Base-by-base conservation (phyloP, 495 filamentous ascomycete genomes). In the Clohesyomyces aquaticus region DNA sequence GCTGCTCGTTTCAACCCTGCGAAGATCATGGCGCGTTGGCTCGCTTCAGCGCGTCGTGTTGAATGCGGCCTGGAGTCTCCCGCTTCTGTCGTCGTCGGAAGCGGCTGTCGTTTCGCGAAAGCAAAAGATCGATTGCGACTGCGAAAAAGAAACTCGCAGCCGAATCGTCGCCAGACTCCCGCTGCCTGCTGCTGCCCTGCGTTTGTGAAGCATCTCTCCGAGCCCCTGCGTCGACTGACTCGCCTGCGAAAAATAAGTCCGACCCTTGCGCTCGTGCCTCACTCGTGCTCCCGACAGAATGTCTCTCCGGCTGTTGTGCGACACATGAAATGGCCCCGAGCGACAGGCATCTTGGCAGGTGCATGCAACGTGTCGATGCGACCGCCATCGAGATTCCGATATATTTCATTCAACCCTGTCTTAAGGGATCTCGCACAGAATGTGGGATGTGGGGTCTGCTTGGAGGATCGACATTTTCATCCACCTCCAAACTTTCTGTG, bases 1-100 rank as follows among this genome's bases (percentile, higher is more conserved):
- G 18, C n/a, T 19, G 49, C 43, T 38, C 32, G 52, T 55, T 49
- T 16, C 51, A 55, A 50, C 59, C 50, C 47, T 51, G 59, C 42
- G 43, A n/a, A 19, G 59, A 63, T 61, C 58, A 23, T 50, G 56
- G 23, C 28, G 25, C 12, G 3, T 18, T 4, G n/a, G n/a, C n/a
- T 47, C 54, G 54, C 54, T 27, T 47, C 21, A 32, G 35, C 29
- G 23, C 29, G 52, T 19, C 16, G 32, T 16, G 28, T 18, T 57
- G 28, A 21, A 55, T 41, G 51, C 3, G 28, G 19, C 14, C 14
- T 21, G 19, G 11, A 29, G 6, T 11, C 28, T 6, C 41, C 51
- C 18, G 3, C 28, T 52, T 52, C 49, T 52, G 49, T 28, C 49
- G 6, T 14, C 23, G 23, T 14, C 21, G 18, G 23, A 4, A 23